These are phyloP conservation scores for Leucosporidium yakuticum DNA, from an alignment of 768 basidiomycete species.

Conservation along the genomic window DNA sequence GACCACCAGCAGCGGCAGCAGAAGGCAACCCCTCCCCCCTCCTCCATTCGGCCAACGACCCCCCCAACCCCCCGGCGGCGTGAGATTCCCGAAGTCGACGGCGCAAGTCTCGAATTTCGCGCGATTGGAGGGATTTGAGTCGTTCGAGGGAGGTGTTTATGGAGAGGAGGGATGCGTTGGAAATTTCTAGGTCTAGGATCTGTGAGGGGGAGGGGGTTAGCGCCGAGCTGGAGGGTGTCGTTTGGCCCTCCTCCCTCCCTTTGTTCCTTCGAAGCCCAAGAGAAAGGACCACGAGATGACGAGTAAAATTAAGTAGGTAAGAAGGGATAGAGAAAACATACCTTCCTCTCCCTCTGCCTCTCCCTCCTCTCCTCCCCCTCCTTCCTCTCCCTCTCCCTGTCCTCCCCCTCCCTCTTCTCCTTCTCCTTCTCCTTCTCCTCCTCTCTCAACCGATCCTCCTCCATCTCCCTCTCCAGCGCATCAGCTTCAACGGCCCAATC, in stretches of 20 bases:
- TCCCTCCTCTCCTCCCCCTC: slow-evolving; percentile 11
- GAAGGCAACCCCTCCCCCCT: slow-evolving; percentile 45
- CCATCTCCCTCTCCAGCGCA: too few relatives aligned
- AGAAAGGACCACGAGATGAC: too few relatives aligned
- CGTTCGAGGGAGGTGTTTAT: slow-evolving; percentile 79
- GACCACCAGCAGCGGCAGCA: slow-evolving; percentile 48
- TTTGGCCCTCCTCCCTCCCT: too few relatives aligned
- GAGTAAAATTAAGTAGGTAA: too few relatives aligned
- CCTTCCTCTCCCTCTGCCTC: slow-evolving; percentile 34
- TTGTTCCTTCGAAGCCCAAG: too few relatives aligned
- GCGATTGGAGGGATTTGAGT: slow-evolving; percentile 69
- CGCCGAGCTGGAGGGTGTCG: neutral
- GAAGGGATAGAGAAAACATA: slow-evolving; percentile 25
- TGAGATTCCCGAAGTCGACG: slow-evolving; percentile 64
- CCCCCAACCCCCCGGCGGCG: slow-evolving; percentile 69
- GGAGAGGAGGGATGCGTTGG: slow-evolving; percentile 73
- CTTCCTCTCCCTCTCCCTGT: neutral
- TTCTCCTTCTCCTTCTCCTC: neutral
- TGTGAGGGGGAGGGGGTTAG: slow-evolving; percentile 40
- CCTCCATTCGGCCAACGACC: slow-evolving; percentile 54
- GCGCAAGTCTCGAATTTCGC: slow-evolving; percentile 76
- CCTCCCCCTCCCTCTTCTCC: neutral
- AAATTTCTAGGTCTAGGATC: slow-evolving; percentile 90
- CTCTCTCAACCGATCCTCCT: neutral
- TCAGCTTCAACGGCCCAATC: too few relatives aligned